Evolutionary conservation across 1,284 basidiomycete genomes (phyloP).

Genomic region (Irpex sp.): DNA sequence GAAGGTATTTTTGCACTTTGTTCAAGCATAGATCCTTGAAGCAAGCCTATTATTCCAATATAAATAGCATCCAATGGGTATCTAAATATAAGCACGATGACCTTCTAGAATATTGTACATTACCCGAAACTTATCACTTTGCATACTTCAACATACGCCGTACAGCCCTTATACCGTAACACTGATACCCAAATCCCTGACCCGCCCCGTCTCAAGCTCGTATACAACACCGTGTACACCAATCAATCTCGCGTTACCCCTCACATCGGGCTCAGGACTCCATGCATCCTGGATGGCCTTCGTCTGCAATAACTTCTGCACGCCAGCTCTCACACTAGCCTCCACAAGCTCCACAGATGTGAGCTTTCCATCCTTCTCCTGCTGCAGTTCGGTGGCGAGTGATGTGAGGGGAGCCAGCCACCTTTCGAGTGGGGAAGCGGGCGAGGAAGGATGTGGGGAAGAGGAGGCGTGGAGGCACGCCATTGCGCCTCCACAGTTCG

Average conservation of each 20-base stretch:
- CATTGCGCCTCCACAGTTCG: conserved; percentile 72
- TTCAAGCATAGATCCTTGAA: too few species aligned
- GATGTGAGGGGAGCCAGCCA: conserved; percentile 72
- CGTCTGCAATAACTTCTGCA: conserved; percentile 64
- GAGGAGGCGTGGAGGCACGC: conserved; percentile 44
- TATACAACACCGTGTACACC: conserved; percentile 86
- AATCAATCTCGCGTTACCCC: conserved; percentile 49
- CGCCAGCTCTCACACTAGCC: conserved; percentile 75
- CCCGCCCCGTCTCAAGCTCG: conserved; percentile 61
- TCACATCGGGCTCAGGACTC: conserved; percentile 26
- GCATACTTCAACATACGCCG: too few species aligned
- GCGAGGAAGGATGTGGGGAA: neutral
- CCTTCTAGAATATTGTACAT: too few species aligned
- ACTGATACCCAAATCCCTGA: conserved; percentile 62
- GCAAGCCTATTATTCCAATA: too few species aligned
- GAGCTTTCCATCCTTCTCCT: neutral
- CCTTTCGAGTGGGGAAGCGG: conserved; percentile 52
- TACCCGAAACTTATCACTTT: too few species aligned
- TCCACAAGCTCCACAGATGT: conserved; percentile 45
- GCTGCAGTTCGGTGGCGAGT: conserved; percentile 40
- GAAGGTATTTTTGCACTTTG: too few species aligned
- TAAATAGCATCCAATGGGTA: too few species aligned
- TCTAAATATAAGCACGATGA: too few species aligned
- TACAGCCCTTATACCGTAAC: neutral
- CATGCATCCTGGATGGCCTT: conserved; percentile 68